Conservation (phyloP, 2,329 filamentous ascomycete species). For the Colletotrichum theobromicola region DNA sequence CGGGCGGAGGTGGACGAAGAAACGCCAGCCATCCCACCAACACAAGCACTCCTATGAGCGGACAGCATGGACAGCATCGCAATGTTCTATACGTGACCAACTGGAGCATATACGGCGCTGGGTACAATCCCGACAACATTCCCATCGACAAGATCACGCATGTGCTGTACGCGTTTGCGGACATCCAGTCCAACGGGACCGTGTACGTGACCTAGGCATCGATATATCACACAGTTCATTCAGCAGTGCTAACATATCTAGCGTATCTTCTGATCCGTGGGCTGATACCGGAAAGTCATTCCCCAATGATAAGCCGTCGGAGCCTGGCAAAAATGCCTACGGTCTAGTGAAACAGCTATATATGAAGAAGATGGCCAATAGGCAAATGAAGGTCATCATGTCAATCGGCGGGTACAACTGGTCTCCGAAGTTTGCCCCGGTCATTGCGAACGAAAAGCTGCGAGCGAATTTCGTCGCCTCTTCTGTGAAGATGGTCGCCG, state of each 20-base stretch:
- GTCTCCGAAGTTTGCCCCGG: conserved; percentile 74
- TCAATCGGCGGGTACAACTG: conserved; percentile 89
- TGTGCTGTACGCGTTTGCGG: conserved; percentile 11
- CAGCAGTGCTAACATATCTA: neutral
- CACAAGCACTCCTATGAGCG: neutral
- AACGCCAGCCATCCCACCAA: neutral
- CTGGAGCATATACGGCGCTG: conserved; percentile 14
- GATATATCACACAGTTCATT: neutral
- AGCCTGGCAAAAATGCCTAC: conserved; percentile 71
- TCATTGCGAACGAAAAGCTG: conserved; percentile 65
- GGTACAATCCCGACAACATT: neutral
- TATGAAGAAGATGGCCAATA: conserved; percentile 77
- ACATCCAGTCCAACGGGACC: conserved; percentile 8
- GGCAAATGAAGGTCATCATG: conserved; percentile 78
- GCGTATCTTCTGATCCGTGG: conserved; percentile 34
- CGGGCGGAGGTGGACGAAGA: neutral
- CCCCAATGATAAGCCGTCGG: neutral
- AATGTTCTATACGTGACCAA: conserved; percentile 14
- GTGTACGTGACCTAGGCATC: neutral
- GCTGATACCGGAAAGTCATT: conserved; percentile 30
- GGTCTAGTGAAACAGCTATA: conserved; percentile 83
- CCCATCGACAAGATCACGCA: neutral
- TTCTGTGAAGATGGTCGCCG: conserved; percentile 72
- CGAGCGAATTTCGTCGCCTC: conserved; percentile 72
- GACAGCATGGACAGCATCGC: neutral